Evolutionary conservation across 352 stramenopile species (phyloP), one percentile per base, ranked within the genome.

Genomic region (Phytophthora constricta): DNA sequence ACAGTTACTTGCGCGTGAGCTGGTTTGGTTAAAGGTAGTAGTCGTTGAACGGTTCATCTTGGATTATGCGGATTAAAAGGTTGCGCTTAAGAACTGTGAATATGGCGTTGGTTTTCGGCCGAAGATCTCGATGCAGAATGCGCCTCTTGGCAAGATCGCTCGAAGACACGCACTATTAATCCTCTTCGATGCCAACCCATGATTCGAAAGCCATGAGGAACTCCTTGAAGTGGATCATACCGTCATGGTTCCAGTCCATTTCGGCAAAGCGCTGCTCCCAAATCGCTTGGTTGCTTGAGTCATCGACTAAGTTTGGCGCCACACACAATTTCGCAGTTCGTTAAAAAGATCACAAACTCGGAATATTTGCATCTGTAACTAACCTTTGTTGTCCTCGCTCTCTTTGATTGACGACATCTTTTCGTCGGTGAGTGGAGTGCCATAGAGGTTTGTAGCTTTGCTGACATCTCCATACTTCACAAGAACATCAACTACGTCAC

Each of bases 181-280:
- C 82, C 37, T 93, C 86, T 48, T 96, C 86, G 4, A 94, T 74
- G 14, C 88, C 89, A 16, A 96, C 84, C 87, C 88, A 97, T 8
- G 85, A 93, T 50, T 91, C 85, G 55, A 96, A 96, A 17, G 88
- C 87, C 74, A 93, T 87, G 47, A 97, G 76, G 58, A 97, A 97
- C 63, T 97, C 90, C 55, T 93, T 95, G 63, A 95, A 96, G 16
- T 95, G 87, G 57, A 96, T 95, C 23, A 74, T 82, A 19, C 89
- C 90, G 62, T 96, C 87, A 41, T 92, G 68, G 50, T 96, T 85
- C 82, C 87, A 96, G 53, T 96, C 89, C 84, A 97, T 95, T 63
- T 97, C 88, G 54, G 80, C 84, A 43, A 92, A 97, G 11, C 90
- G 88, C 27, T 79, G 83, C 57, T 95, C 85, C 79, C 80, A 92